Evolutionary conservation across 371 early-diverging fungal genomes (phyloP).

Genomic region (Sporodiniella umbellata): DNA sequence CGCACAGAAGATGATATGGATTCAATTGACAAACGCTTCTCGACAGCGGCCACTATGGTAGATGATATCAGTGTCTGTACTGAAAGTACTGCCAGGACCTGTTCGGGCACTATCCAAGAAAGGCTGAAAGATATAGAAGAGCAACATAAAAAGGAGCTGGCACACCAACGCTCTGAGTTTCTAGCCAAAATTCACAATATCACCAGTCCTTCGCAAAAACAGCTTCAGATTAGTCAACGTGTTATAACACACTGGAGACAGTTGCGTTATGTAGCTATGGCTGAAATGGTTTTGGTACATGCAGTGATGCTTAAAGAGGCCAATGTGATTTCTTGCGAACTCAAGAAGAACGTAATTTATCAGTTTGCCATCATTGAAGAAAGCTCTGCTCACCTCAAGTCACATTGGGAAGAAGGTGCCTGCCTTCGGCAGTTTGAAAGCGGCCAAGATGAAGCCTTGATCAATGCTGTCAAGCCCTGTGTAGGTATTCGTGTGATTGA

Average conservation of each 20-base stretch:
- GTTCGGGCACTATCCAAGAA: conserved; percentile 34
- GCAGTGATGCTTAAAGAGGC: conserved; percentile 82
- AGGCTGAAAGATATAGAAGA: conserved; percentile 51
- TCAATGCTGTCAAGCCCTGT: conserved; percentile 46
- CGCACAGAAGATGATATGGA: too few species aligned
- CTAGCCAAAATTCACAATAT: too few species aligned
- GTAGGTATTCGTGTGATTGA: conserved; percentile 75
- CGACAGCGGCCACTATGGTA: conserved; percentile 29
- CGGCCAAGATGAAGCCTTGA: conserved; percentile 41
- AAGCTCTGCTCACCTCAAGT: conserved; percentile 45
- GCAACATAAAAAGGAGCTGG: conserved; percentile 53
- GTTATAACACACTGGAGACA: conserved; percentile 53
- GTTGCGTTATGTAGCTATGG: conserved; percentile 66
- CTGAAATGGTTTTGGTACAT: conserved; percentile 67
- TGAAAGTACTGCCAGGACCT: conserved; percentile 26
- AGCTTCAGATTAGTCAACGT: too few species aligned
- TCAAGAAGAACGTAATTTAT: conserved; percentile 74
- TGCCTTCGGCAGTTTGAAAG: conserved; percentile 44
- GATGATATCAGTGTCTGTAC: conserved; percentile 47
- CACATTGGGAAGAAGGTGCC: conserved; percentile 64
- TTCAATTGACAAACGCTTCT: conserved; percentile 13
- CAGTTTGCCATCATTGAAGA: conserved; percentile 76
- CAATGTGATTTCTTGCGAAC: conserved; percentile 80
- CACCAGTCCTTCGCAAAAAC: too few species aligned
- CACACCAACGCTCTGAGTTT: conserved; percentile 44